Evolutionary conservation across 805 yeast genomes (phyloP).

Genomic region (Ogataea nitratoaversa): DNA sequence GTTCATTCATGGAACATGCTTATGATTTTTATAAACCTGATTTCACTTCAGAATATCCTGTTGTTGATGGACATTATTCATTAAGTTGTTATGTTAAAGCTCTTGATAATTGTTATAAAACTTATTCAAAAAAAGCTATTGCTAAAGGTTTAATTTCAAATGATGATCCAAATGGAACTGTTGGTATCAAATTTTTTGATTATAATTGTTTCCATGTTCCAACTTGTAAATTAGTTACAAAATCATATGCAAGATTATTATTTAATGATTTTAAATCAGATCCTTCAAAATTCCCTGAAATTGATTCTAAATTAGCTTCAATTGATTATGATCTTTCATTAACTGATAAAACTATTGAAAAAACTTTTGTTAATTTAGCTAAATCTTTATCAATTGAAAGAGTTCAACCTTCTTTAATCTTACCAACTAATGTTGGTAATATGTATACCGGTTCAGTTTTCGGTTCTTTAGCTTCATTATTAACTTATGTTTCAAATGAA

Average conservation of each 20-base stretch:
- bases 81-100: slow-evolving; percentile 92
- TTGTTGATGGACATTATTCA: slow-evolving; percentile 96
- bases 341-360: slow-evolving; percentile 77
- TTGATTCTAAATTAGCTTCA: slow-evolving; percentile 47
- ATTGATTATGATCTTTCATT: slow-evolving; percentile 74
- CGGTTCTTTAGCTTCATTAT: slow-evolving; percentile 78
- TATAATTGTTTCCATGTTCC: slow-evolving; percentile 98
- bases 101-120: slow-evolving; percentile 77
- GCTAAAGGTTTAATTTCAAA: slow-evolving; percentile 42
- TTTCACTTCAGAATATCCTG: slow-evolving; percentile 93
- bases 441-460: slow-evolving; percentile 95
- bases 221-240: slow-evolving; percentile 90
- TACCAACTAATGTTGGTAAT: slow-evolving; percentile 97
- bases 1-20: slow-evolving; percentile 93
- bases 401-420: slow-evolving; percentile 74
- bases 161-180: slow-evolving; percentile 45
- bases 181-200: slow-evolving; percentile 75
- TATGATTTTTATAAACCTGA: slow-evolving; percentile 98
- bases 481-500: slow-evolving; percentile 71
- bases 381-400: slow-evolving; percentile 64
- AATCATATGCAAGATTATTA: slow-evolving; percentile 86
- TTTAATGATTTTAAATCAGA: slow-evolving; percentile 82
- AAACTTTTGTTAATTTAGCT: slow-evolving; percentile 73
- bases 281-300: slow-evolving; percentile 56
- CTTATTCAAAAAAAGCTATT: slow-evolving; percentile 74